These are phyloP conservation scores for Picea glauca DNA, from an alignment of 75 land plant species.

Conservation along the genomic window DNA sequence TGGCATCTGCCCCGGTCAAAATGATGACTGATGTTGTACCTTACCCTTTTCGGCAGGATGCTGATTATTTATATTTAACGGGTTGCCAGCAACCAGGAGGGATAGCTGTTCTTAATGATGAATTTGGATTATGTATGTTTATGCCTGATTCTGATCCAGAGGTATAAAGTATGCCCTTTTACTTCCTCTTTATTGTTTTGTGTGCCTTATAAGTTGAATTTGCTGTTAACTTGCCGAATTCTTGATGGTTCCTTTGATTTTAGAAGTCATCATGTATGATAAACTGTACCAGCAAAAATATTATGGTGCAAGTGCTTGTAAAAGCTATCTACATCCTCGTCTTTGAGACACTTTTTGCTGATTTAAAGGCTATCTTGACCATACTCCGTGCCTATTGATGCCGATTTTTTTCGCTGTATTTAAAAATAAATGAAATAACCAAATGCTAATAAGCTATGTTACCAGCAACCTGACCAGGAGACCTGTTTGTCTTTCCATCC, in stretches of 20 bases:
- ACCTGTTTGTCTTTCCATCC: too few relatives aligned
- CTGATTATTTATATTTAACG: constrained; percentile 82
- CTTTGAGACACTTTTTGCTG: neutral
- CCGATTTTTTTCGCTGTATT: too few relatives aligned
- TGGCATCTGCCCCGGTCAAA: constrained; percentile 79
- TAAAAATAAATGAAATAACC: too few relatives aligned
- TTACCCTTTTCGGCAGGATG: constrained; percentile 87
- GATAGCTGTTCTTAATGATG: constrained; percentile 67
- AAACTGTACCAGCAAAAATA: neutral
- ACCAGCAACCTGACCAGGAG: too few relatives aligned
- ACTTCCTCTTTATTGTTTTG: neutral
- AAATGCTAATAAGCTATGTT: too few relatives aligned
- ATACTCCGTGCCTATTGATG: too few relatives aligned
- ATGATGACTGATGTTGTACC: constrained; percentile 98
- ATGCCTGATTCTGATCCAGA: constrained; percentile 78
- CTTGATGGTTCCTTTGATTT: neutral
- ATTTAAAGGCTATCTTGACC: neutral
- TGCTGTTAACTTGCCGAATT: neutral
- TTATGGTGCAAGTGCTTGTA: neutral
- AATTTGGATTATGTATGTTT: constrained; percentile 88
- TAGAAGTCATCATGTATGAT: neutral
- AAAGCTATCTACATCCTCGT: neutral
- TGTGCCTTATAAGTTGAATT: neutral
- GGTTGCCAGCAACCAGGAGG: constrained; percentile 95
- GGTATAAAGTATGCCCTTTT: constrained; percentile 29